These are phyloP conservation scores for Mycena kentingensis DNA, from an alignment of 768 basidiomycete species.

Conservation along the genomic window DNA sequence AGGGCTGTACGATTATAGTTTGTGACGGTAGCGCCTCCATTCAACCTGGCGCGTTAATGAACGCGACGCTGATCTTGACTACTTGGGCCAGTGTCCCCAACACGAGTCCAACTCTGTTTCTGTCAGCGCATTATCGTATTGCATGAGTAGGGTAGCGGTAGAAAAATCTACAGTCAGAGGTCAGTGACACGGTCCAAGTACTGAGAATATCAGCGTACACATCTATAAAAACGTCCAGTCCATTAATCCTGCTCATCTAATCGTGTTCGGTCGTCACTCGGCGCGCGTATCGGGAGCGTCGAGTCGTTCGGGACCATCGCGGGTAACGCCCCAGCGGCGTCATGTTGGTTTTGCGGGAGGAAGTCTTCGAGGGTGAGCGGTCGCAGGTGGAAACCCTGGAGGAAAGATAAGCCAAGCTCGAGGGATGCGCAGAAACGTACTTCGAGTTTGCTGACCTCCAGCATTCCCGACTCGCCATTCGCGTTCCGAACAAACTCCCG, in stretches of 20 bases:
- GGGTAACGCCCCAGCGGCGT: slow-evolving; percentile 8
- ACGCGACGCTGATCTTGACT: no score
- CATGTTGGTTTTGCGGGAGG: slow-evolving; percentile 22
- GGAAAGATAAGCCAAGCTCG: not conserved
- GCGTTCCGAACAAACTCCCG: slow-evolving; percentile 74
- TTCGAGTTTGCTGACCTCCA: slow-evolving; percentile 53
- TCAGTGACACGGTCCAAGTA: no score
- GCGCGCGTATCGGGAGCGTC: not conserved
- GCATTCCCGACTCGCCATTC: slow-evolving; percentile 42
- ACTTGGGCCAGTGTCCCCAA: no score
- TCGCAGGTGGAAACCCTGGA: slow-evolving; percentile 76
- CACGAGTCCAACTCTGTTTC: no score
- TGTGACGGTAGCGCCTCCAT: no score
- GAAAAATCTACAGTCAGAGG: no score
- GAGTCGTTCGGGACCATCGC: not conserved
- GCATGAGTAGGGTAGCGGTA: no score
- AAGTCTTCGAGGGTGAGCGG: slow-evolving; percentile 76
- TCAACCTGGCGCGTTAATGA: no score
- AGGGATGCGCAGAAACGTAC: slow-evolving; percentile 27
- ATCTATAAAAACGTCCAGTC: no score
- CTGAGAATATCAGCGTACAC: no score
- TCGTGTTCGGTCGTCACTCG: slow-evolving; percentile 1
- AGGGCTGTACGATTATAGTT: no score
- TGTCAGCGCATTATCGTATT: no score
- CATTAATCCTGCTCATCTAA: slow-evolving; percentile 12